phyloP scores from a whole-genome alignment of 1,284 basidiomycete genomes.

The Sporisorium exsertum region DNA sequence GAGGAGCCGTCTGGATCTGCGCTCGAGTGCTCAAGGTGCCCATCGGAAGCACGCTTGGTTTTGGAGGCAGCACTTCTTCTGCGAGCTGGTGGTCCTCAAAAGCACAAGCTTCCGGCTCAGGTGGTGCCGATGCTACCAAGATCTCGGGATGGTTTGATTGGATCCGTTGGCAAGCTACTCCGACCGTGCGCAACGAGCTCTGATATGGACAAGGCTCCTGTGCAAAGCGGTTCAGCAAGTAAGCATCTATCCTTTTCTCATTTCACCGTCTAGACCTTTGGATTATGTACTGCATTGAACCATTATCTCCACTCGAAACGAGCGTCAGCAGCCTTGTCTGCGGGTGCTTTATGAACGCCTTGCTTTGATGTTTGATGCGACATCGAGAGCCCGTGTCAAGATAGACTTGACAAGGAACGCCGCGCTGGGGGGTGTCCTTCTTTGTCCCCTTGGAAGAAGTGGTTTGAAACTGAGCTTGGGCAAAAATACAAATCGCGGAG shows the following conservation, averaged over 20 bases:
- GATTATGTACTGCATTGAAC: not conserved
- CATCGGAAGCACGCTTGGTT: slow-evolving; percentile 43
- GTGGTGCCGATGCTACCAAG: slow-evolving; percentile 21
- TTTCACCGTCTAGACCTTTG: not conserved
- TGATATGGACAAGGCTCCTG: not conserved
- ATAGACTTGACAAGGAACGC: not conserved
- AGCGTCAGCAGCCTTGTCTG: not conserved
- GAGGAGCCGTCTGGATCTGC: slow-evolving; percentile 48
- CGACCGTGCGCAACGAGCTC: slow-evolving; percentile 26
- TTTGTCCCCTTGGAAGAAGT: not conserved
- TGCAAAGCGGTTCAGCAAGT: not conserved
- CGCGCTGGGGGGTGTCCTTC: not conserved
- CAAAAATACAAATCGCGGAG: not conserved
- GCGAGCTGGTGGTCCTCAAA: slow-evolving; percentile 33
- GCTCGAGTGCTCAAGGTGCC: slow-evolving; percentile 43
- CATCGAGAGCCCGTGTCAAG: not conserved
- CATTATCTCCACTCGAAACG: slow-evolving; percentile 3
- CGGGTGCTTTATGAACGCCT: not conserved
- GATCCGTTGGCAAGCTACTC: slow-evolving; percentile 48
- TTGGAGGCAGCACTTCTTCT: slow-evolving; percentile 22
- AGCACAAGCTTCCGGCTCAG: slow-evolving; percentile 20
- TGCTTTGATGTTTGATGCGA: not conserved
- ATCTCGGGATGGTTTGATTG: slow-evolving; percentile 47
- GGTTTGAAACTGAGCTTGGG: not conserved
- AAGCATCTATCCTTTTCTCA: not conserved